Percentiles rank a stretch among this genome's conserved stretches.
These are phyloP conservation scores for Hericium alpestre DNA, from an alignment of 768 basidiomycete genomes.

Conservation along the genomic window DNA sequence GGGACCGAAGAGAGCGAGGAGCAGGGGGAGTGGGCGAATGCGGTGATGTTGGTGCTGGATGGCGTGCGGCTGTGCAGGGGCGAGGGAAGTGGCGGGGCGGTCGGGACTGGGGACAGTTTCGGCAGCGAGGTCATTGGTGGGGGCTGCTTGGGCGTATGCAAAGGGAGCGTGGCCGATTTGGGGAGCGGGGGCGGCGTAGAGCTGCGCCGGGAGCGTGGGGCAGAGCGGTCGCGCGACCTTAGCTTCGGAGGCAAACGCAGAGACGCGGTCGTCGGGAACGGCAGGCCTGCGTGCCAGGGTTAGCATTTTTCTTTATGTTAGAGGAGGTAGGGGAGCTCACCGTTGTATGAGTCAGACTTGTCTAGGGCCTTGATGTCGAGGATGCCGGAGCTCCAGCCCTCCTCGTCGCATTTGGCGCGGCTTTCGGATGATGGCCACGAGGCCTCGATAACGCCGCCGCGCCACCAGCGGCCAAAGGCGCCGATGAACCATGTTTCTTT, in stretches of 20 bases:
- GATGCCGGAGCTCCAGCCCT: conserved; percentile 71
- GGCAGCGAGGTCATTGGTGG: conserved; percentile 9
- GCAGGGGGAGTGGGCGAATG: background rate
- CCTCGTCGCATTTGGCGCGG: conserved; percentile 51
- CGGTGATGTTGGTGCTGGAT: background rate
- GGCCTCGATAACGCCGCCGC: conserved; percentile 70
- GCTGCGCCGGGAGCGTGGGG: conserved; percentile 31
- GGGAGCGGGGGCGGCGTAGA: conserved; percentile 78
- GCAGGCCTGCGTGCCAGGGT: conserved; percentile 6
- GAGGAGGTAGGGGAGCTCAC: conserved; percentile 36
- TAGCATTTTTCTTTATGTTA: background rate
- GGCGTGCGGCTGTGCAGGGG: conserved; percentile 4
- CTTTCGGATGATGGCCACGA: conserved; percentile 63
- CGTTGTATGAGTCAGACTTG: conserved; percentile 54
- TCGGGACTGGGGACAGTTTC: conserved; percentile 7
- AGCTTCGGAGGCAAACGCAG: conserved; percentile 28
- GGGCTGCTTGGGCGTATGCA: conserved; percentile 46
- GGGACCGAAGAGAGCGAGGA: background rate
- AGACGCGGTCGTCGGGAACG: conserved; percentile 12
- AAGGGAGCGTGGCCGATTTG: conserved; percentile 68
- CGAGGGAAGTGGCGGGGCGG: conserved; percentile 5
- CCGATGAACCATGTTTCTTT: conserved; percentile 86
- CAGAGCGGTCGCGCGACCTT: conserved; percentile 27
- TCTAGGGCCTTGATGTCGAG: conserved; percentile 67
- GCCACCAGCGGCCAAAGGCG: conserved; percentile 87